phyloP scores from a whole-genome alignment of 2,329 filamentous ascomycete species.

The Penicillium sp. region DNA sequence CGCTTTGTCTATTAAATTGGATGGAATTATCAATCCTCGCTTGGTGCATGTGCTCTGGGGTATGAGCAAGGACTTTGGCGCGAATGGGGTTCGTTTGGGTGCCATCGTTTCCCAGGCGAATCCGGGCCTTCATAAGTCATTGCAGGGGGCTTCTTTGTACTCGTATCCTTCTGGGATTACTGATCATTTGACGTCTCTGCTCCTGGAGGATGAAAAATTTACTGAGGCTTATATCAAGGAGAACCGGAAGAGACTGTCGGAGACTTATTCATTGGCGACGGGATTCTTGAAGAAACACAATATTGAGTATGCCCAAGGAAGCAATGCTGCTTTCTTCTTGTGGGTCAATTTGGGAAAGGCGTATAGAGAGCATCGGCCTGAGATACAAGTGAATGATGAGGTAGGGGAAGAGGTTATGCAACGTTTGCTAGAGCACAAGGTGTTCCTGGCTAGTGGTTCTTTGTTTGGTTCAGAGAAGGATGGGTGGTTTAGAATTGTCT shows the following conservation, averaged over 20 bases:
- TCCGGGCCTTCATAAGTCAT: background rate
- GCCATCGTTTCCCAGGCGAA: slow-evolving; percentile 44
- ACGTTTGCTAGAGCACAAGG: slow-evolving; percentile 36
- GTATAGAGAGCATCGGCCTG: slow-evolving; percentile 26
- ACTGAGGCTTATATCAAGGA: slow-evolving; percentile 46
- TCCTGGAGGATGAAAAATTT: slow-evolving; percentile 48
- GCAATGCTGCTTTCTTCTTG: slow-evolving; percentile 59
- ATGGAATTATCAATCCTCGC: slow-evolving; percentile 48
- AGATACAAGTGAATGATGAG: slow-evolving; percentile 6
- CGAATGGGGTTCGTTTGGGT: slow-evolving; percentile 57
- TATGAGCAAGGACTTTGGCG: slow-evolving; percentile 55
- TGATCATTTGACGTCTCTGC: slow-evolving; percentile 36
- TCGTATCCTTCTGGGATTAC: slow-evolving; percentile 46
- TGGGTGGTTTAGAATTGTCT: slow-evolving; percentile 48
- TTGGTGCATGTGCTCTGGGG: slow-evolving; percentile 55
- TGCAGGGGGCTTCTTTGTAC: background rate
- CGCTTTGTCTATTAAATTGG: slow-evolving; percentile 45
- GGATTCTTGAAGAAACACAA: slow-evolving; percentile 41
- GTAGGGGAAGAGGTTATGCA: slow-evolving; percentile 33
- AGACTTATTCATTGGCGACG: slow-evolving; percentile 42
- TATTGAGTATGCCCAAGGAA: slow-evolving; percentile 49
- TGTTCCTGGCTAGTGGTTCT: slow-evolving; percentile 38
- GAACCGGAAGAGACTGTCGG: slow-evolving; percentile 45
- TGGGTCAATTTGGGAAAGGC: slow-evolving; percentile 51
- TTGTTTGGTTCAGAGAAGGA: slow-evolving; percentile 39